These are phyloP conservation scores for Tanacetum coccineum DNA, from an alignment of 129 eudicot species.

Conservation along the genomic window DNA sequence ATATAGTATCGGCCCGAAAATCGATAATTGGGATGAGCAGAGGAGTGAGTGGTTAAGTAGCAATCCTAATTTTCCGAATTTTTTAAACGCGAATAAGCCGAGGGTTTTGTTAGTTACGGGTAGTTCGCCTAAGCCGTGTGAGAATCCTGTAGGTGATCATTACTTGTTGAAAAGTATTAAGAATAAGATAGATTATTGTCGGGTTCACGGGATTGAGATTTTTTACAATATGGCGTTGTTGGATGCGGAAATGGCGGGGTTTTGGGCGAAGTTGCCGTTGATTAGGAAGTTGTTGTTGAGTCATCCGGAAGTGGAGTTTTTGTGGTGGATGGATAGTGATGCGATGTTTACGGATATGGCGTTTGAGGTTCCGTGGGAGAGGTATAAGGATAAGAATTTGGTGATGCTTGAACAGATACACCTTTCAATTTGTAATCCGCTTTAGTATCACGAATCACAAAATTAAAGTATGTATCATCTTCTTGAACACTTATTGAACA, in stretches of 20 bases:
- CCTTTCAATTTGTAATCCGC: too few species aligned
- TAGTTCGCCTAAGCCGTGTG: constrained; percentile 86
- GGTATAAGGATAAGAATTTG: constrained; percentile 59
- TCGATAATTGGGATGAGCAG: constrained; percentile 77
- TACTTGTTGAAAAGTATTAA: constrained; percentile 70
- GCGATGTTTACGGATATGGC: constrained; percentile 96
- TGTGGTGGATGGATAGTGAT: constrained; percentile 98
- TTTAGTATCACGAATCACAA: too few species aligned
- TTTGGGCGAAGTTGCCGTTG: constrained; percentile 86
- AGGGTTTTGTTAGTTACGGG: constrained; percentile 83
- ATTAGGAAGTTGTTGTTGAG: constrained; percentile 67
- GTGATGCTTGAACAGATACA: constrained; percentile 42
- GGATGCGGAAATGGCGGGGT: constrained; percentile 92
- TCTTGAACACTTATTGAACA: too few species aligned
- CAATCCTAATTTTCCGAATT: constrained; percentile 26
- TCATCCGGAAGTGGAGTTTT: constrained; percentile 82
- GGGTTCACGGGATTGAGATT: constrained; percentile 79
- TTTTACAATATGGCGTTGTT: constrained; percentile 78
- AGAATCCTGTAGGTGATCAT: constrained; percentile 92
- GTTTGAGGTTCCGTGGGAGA: constrained; percentile 84
- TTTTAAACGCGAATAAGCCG: constrained; percentile 53
- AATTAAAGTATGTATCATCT: too few species aligned
- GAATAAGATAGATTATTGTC: constrained; percentile 81
- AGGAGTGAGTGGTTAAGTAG: constrained; percentile 54
- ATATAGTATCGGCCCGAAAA: constrained; percentile 68